Base-by-base conservation (phyloP, 2,329 filamentous ascomycete genomes). In the Sclerotinia glacialis region DNA sequence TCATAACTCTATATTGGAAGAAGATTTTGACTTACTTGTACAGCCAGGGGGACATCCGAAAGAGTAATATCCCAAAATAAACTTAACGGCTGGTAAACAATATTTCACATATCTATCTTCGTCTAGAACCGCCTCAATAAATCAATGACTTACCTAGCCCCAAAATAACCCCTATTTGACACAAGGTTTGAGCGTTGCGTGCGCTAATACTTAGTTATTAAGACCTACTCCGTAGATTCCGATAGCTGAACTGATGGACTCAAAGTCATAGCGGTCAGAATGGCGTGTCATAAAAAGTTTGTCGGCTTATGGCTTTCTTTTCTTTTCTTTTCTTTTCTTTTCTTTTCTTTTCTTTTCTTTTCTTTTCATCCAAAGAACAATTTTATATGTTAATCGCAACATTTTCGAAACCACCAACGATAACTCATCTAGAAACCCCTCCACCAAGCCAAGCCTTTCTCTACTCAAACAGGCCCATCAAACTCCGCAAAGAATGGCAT, bases 401-500 rank as follows among this genome's bases (percentile, higher is more conserved):
- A 46, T n/a, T 4, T 44, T 42, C 12, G 18, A 26, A 46, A 59
- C 21, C 18, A 26, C 23, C 23, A 21, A n/a, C 26, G 6, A 59
- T 28, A n/a, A n/a, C 21, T 14, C 40, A n/a, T 12, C 26, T n/a
- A 28, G 18, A 31, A 1, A 6, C 1, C 2, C 23, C 34, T 11
- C 16, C 14, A 18, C 21, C 7, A 34, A 49, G 23, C 21, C 7
- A 34, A 49, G 56, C n/a, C 26, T n/a, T 18, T 11, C 12, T 1
- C 21, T 11, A 12, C 34, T 40, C 56, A 60, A 37, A 60, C 28
- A 11, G 21, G 31, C 31, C 58, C 58, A 60, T 49, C 28, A n/a
- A 60, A 49, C 58, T 60, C 44, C 44, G 58, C 44, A 60, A 60
- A 26, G 23, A 8, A 60, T 60, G 46, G 44, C 58, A 49, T 60